Conservation (phyloP, 192 early-diverging fungal genomes). For the Lobulomyces angularis region DNA sequence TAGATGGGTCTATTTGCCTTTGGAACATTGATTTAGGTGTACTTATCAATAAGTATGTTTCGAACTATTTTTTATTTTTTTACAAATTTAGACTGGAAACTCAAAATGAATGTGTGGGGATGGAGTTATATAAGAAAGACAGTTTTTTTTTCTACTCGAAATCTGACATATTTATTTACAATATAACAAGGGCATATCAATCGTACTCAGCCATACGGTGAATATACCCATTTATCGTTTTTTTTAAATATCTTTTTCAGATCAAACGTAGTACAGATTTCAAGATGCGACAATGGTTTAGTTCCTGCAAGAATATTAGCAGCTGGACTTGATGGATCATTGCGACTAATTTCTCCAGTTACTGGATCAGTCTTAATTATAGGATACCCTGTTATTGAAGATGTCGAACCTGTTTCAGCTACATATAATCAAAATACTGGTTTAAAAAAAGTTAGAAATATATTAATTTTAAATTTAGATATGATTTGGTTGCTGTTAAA, state of each 20-base stretch:
- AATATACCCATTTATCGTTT: not conserved
- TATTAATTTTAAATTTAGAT: constrained; percentile 13
- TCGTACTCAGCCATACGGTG: constrained; percentile 15
- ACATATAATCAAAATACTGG: not conserved
- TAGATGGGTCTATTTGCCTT: constrained; percentile 32
- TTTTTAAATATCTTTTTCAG: not conserved
- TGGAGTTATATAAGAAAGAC: constrained; percentile 31
- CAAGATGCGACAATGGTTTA: constrained; percentile 5
- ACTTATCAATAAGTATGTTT: constrained; percentile 22
- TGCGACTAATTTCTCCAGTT: constrained; percentile 28
- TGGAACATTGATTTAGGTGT: constrained; percentile 34
- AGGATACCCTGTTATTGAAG: constrained; percentile 37
- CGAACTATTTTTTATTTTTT: not conserved
- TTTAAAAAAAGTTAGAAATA: not conserved
- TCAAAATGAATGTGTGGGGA: constrained; percentile 26
- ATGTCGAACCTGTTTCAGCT: constrained; percentile 17
- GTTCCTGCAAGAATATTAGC: constrained; percentile 23
- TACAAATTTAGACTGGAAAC: constrained; percentile 19
- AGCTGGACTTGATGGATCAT: constrained; percentile 21
- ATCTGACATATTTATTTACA: constrained; percentile 25
- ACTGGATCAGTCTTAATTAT: constrained; percentile 27
- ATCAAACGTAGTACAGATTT: constrained; percentile 7
- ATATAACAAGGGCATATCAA: constrained; percentile 22
- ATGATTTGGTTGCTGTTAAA: constrained; percentile 20
- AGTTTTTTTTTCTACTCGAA: constrained; percentile 27